Evolutionary conservation across 495 filamentous ascomycete genomes (phyloP), one percentile per base, ranked within the genome.

Genomic region (Aspergillus kassunensis): DNA sequence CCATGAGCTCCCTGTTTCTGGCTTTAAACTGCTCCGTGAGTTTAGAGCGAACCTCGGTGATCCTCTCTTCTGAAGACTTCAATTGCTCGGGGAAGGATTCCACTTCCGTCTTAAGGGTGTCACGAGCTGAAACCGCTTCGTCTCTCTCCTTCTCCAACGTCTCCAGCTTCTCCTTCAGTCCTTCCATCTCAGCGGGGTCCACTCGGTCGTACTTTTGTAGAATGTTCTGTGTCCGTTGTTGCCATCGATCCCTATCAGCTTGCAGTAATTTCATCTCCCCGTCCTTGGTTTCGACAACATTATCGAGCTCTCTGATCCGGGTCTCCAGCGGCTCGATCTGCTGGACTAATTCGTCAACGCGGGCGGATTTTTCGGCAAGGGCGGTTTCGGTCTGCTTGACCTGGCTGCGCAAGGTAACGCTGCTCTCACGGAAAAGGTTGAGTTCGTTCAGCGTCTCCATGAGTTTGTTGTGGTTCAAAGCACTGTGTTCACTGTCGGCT

Each of bases 201-300:
- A 95, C 84, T 43, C 93, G 88, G 56, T 96, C 91, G 64, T 97
- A 96, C 60, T 96, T 97, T 55, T 90, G 88, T 18, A 98, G 80
- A 43, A 97, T 96, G 51, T 93, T 88, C 61, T 97, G 90, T 11
- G 89, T 89, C 16, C 95, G 84, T 69, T 95, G 89, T 62, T 95
- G 90, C 83, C 91, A 96, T 23, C 84, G 82, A 59, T 97, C 92
- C 5, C 91, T 82, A 63, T 96, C 90, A 52, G 89, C 85, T 52
- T 92, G 85, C 16, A 96, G 71, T 33, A 96, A 77, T 54, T 84
- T 85, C 65, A 95, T 81, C 63, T 99, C 91, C 4, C 85, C 89
- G 43, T 95, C 87, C 63, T 86, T 86, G 27, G 84, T 88, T 52
- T 85, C 82, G 41, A 85, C 77, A 50, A 91, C 82, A 47, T 83